Base-by-base conservation (phyloP, 2,329 filamentous ascomycete genomes). In the Aspergillus eucalypticola region DNA sequence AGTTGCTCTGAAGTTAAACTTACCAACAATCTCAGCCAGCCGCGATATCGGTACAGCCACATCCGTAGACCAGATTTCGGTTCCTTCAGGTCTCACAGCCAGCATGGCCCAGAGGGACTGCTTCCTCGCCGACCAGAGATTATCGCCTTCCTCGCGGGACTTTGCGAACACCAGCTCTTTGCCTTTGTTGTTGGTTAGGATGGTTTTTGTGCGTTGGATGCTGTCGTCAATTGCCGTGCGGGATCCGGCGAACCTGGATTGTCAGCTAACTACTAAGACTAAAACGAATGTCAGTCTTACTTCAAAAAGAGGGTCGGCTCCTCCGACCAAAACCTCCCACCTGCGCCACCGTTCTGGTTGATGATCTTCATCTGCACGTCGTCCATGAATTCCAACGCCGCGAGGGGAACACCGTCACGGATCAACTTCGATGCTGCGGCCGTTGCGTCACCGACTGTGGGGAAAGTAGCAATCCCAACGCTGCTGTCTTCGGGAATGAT, bases 181-280 rank as follows among this genome's bases (percentile, higher is more conserved):
- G 1, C 61, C 60, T n/a, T 59, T 56, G 29, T 79, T 74, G 0
- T 77, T 77, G 46, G 78, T 75, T 41, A 79, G 78, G 60, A 92
- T 84, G 11, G 75, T 69, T 64, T 84, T 54, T 92, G 90, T 5
- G 79, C 75, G 49, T 93, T 88, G 67, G 92, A 90, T 67, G 94
- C 90, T 63, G 84, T 82, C 3, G 95, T 90, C 25, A 87, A 84
- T 41, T 83, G 25, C 53, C 13, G 39, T 82, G 68, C 87, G 87
- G 1, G 90, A 92, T 17, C 91, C 91, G 1, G 89, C 87, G 71
- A 96, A 61, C 10, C 61, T 63, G 11, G 25, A 10, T 3, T 23
- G 39, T 46, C n/a, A 55, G 53, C n/a, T 11, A 15, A 19, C 13
- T 6, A 2, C 0, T 11, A 32, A 0, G 2, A 8, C 8, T 39